Percentiles rank a stretch among this genome's conserved stretches.
Evolutionary conservation across 202 grass and related monocot genomes (phyloP).

Genomic region (Panicum virgatum): DNA sequence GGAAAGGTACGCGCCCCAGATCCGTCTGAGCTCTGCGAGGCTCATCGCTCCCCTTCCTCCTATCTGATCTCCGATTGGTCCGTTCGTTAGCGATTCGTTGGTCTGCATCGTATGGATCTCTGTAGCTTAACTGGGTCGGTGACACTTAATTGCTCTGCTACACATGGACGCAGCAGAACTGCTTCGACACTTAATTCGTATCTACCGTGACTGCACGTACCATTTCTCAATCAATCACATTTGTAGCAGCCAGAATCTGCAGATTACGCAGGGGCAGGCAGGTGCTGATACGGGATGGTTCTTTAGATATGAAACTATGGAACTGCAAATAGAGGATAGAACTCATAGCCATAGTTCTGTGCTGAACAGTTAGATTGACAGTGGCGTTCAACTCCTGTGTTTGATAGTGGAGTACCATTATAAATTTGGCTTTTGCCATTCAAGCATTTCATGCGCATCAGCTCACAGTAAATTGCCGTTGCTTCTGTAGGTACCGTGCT

Average conservation of each 20-base stretch:
- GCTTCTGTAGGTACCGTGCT: constrained; percentile 67
- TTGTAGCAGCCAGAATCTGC: neutral
- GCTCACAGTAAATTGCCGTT: neutral
- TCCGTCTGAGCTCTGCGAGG: neutral
- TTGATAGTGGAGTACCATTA: neutral
- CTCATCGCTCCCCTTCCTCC: neutral
- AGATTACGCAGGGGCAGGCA: constrained; percentile 19
- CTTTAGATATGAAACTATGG: neutral
- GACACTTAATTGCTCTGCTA: constrained; percentile 14
- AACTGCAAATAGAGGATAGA: neutral
- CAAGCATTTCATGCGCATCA: neutral
- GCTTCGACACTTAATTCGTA: neutral
- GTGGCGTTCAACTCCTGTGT: neutral
- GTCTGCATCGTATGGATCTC: constrained; percentile 30
- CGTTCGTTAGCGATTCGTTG: neutral
- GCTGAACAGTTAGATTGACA: neutral
- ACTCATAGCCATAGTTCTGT: neutral
- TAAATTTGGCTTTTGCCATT: neutral
- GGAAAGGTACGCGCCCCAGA: constrained; percentile 56
- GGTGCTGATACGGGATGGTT: neutral
- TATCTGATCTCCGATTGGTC: neutral
- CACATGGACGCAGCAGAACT: neutral
- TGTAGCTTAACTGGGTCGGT: neutral
- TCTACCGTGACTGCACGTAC: neutral
- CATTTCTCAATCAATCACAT: neutral